phyloP scores from a whole-genome alignment of 306 rosid genomes.

The Quercus robur region DNA sequence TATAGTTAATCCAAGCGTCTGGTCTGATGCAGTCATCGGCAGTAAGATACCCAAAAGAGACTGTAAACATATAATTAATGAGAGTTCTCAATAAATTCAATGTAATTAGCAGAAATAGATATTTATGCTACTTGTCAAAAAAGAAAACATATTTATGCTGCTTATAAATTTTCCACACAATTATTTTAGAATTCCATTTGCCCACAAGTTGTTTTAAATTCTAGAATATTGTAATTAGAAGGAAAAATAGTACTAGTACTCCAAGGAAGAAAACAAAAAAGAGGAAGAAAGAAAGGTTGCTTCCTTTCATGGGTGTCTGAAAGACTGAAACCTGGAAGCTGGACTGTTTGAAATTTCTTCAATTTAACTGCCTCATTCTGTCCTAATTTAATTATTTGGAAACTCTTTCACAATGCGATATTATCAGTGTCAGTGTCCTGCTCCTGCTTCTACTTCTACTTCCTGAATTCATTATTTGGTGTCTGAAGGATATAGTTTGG shows the following conservation, averaged over 20 bases:
- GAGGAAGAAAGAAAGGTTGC: background rate
- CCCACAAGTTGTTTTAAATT: background rate
- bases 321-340: background rate
- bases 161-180: background rate
- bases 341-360: constrained; percentile 1
- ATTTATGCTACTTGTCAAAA: background rate
- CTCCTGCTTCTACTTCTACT: background rate
- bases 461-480: background rate
- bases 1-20: background rate
- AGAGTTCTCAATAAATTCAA: too few species aligned
- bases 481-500: background rate
- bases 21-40: too few species aligned
- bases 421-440: background rate
- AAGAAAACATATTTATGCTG: too few species aligned
- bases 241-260: background rate
- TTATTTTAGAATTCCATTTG: background rate
- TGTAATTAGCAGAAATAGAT: background rate
- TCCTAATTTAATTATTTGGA: background rate
- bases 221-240: background rate
- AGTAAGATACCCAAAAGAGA: too few species aligned
- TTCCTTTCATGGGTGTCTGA: background rate
- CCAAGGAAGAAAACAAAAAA: background rate
- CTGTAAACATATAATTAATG: too few species aligned
- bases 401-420: background rate
- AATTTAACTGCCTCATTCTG: background rate